Evolutionary conservation across 495 filamentous ascomycete genomes (phyloP).

Genomic region (Podospora australis): DNA sequence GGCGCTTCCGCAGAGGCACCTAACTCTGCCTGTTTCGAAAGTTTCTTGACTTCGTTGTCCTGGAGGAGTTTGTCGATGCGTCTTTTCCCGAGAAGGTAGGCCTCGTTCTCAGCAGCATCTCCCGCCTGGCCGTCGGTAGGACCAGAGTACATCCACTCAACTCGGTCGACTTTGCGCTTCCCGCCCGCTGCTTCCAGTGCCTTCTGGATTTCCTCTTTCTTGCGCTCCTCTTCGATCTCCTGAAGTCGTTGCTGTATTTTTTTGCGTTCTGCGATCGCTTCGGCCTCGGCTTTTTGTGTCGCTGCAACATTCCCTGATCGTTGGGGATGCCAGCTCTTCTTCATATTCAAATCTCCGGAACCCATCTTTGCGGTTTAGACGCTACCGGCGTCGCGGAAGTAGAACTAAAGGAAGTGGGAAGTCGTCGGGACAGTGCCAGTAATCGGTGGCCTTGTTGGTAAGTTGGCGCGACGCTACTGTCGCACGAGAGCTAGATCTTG

Average conservation of each 20-base stretch:
- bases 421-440: background rate
- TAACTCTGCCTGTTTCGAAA: slow-evolving; percentile 72
- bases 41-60: slow-evolving; percentile 68
- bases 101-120: slow-evolving; percentile 88
- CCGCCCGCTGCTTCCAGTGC: slow-evolving; percentile 88
- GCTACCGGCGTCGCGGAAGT: slow-evolving; percentile 9
- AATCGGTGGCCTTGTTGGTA: no score
- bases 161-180: slow-evolving; percentile 62
- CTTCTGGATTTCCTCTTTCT: slow-evolving; percentile 83
- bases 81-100: slow-evolving; percentile 85
- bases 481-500: no score
- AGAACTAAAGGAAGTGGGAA: background rate
- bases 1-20: slow-evolving; percentile 55
- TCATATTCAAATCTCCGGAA: slow-evolving; percentile 79
- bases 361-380: slow-evolving; percentile 57
- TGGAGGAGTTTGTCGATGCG: slow-evolving; percentile 86
- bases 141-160: slow-evolving; percentile 97
- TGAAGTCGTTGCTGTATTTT: slow-evolving; percentile 75
- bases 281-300: slow-evolving; percentile 56
- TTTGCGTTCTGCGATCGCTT: slow-evolving; percentile 93
- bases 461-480: no score
- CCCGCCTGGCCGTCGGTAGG: slow-evolving; percentile 72
- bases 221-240: slow-evolving; percentile 89
- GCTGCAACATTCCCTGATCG: slow-evolving; percentile 31
- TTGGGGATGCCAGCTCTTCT: slow-evolving; percentile 87